Base-by-base conservation (phyloP, 495 filamentous ascomycete genomes). In the Paragyromitra xinjiangensis region DNA sequence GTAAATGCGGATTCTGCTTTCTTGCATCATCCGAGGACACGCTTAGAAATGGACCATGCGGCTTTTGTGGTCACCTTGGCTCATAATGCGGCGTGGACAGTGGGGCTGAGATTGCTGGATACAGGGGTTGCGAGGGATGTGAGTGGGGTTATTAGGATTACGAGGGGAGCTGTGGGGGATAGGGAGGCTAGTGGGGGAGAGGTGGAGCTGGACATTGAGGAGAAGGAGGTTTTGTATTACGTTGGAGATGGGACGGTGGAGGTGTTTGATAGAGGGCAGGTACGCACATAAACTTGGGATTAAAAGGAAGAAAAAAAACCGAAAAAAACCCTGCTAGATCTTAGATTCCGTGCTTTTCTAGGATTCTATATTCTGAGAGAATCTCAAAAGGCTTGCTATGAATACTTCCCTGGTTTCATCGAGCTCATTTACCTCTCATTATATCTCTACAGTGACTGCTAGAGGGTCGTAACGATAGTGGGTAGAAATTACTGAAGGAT, bases 121-220 rank as follows among this genome's bases (percentile, higher is more conserved):
- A 97, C 93, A 0, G 95, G 95, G 1, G 87, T 89, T 16, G 95
- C 95, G 64, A 91, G 87, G 83, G 95, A 98, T 86, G 92, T 98
- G 29, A 97, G 92, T 85, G 95, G 95, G 8, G 92, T 97, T 45
- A 76, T 97, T 68, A 88, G 95, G 78, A 88, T 96, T 64, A 93
- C 91, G 8, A 86, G 85, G 26, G 89, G 90, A 6, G 6, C 39
- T 9, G n/a, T 40, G 12, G 39, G 12, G 16, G 39, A 37, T 42
- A 63, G 39, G 5, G 22, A 9, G 39, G 78, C 24, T 53, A 82
- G 82, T 22, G 78, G 82, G 24, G 80, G 59, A 22, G 78, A 50
- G 24, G 64, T 77, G 73, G 77, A 75, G 51, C 74, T 78, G 22
- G 73, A 64, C 6, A 82, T 85, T 12, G 84, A 89, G 72, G 90